Evolutionary conservation across 192 early-diverging fungal genomes (phyloP).

Genomic region (Umbelopsis isabellina): DNA sequence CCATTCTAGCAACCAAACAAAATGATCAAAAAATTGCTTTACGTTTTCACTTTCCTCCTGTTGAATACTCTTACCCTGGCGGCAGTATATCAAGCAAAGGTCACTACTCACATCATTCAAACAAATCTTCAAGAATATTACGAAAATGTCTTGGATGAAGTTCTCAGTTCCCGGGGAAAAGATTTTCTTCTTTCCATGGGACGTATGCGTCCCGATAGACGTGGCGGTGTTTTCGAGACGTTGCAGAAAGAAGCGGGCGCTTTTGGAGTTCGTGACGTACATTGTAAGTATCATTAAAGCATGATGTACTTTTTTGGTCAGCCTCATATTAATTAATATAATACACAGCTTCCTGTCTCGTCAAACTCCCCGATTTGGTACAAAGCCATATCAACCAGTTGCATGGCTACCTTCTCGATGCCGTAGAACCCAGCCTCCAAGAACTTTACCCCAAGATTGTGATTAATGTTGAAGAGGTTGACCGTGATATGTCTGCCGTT

Average conservation of each 20-base stretch:
- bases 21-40: slow-evolving; percentile 7
- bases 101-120: neutral
- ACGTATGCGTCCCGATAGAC: slow-evolving; percentile 8
- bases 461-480: neutral
- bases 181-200: slow-evolving; percentile 12
- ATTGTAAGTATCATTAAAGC: neutral
- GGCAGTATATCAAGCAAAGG: neutral
- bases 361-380: slow-evolving; percentile 4
- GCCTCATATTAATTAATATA: neutral
- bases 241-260: slow-evolving; percentile 14
- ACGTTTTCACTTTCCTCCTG: neutral
- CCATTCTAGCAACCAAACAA: neutral
- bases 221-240: slow-evolving; percentile 12
- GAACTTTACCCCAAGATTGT: slow-evolving; percentile 1
- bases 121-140: slow-evolving; percentile 12
- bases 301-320: neutral
- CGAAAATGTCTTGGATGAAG: slow-evolving; percentile 16
- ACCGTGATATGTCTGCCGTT: neutral
- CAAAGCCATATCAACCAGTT: neutral
- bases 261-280: slow-evolving; percentile 6
- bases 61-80: neutral
- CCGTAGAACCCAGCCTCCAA: neutral
- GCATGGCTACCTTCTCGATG: slow-evolving; percentile 8
- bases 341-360: slow-evolving; percentile 10
- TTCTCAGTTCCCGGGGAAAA: slow-evolving; percentile 7